These are phyloP conservation scores for Ustilago vetiveriae DNA, from an alignment of 1,284 basidiomycete species.

Conservation along the genomic window DNA sequence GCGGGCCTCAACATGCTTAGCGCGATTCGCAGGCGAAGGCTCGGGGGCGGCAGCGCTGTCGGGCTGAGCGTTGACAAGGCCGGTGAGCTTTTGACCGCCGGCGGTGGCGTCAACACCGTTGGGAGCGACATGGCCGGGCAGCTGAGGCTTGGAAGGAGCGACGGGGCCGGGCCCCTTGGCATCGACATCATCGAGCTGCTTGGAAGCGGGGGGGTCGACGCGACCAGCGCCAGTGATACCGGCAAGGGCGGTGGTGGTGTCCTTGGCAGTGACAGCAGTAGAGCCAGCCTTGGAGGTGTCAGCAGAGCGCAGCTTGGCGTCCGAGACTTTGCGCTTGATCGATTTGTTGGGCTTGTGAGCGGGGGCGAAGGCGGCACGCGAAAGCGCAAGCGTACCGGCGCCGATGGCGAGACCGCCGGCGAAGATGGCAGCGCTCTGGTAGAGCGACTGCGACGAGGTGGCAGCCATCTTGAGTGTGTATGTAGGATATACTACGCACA, in stretches of 20 bases:
- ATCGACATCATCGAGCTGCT: conserved; percentile 54
- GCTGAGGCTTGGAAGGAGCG: conserved; percentile 30
- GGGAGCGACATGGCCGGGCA: conserved; percentile 38
- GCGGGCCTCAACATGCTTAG: conserved; percentile 48
- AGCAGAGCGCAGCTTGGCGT: conserved; percentile 36
- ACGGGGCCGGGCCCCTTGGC: conserved; percentile 40
- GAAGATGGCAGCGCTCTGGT: conserved; percentile 59
- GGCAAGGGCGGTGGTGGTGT: conserved; percentile 14
- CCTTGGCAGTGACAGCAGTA: conserved; percentile 34
- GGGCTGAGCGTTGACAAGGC: conserved; percentile 49
- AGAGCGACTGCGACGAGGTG: conserved; percentile 48
- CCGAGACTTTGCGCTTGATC: conserved; percentile 54
- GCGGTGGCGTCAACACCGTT: conserved; percentile 44
- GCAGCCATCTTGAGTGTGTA: conserved; percentile 40
- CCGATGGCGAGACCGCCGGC: conserved; percentile 63
- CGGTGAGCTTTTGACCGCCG: conserved; percentile 46
- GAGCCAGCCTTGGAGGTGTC: conserved; percentile 4
- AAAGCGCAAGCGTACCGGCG: conserved; percentile 58
- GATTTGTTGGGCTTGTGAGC: conserved; percentile 56
- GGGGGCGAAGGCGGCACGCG: conserved; percentile 53
- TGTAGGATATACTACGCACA: conserved; percentile 4
- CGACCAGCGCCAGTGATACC: conserved; percentile 28
- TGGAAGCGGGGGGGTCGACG: conserved; percentile 39
- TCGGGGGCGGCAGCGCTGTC: conserved; percentile 37
- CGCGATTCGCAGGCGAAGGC: conserved; percentile 47